phyloP scores from a whole-genome alignment of 2,329 filamentous ascomycete genomes.

The Diaporthe sp. region DNA sequence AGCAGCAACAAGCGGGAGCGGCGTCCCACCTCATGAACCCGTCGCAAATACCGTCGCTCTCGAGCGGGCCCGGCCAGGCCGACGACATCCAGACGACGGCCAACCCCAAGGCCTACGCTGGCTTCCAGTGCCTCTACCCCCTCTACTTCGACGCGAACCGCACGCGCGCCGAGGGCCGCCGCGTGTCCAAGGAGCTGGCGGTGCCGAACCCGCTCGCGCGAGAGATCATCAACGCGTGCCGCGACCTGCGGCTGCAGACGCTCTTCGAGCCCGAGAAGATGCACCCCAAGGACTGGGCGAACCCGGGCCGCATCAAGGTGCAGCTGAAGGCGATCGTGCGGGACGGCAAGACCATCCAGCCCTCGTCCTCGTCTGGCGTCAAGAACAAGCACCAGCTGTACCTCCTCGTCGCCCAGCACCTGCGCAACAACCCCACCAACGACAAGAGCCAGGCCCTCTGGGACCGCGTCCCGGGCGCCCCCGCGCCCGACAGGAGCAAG shows the following conservation, averaged over 20 bases:
- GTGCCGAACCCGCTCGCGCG: conserved; percentile 89
- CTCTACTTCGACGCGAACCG: conserved; percentile 91
- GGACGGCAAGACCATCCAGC: conserved; percentile 45
- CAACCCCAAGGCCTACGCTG: conserved; percentile 73
- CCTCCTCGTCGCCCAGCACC: conserved; percentile 81
- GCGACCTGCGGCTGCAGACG: conserved; percentile 76
- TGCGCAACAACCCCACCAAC: conserved; percentile 83
- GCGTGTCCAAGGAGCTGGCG: conserved; percentile 80
- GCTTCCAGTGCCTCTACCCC: conserved; percentile 92
- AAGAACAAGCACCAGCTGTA: conserved; percentile 91
- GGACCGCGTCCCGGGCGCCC: conserved; percentile 80
- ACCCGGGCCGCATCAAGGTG: conserved; percentile 91
- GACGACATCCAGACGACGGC: conserved; percentile 54
- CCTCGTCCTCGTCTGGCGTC: conserved; percentile 66
- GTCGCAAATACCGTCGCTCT: conserved; percentile 54
- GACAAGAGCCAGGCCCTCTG: conserved; percentile 77
- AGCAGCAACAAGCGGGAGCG: neutral
- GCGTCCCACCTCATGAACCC: conserved; percentile 52
- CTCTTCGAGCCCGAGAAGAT: conserved; percentile 92
- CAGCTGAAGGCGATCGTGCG: conserved; percentile 67
- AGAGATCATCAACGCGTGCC: conserved; percentile 90
- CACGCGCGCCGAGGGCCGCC: conserved; percentile 83
- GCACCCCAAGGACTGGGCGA: conserved; percentile 98
- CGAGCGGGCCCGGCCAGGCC: conserved; percentile 50
- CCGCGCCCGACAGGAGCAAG: conserved; percentile 72